Conservation (phyloP, 192 early-diverging fungal genomes). For the Gigaspora rosea region DNA sequence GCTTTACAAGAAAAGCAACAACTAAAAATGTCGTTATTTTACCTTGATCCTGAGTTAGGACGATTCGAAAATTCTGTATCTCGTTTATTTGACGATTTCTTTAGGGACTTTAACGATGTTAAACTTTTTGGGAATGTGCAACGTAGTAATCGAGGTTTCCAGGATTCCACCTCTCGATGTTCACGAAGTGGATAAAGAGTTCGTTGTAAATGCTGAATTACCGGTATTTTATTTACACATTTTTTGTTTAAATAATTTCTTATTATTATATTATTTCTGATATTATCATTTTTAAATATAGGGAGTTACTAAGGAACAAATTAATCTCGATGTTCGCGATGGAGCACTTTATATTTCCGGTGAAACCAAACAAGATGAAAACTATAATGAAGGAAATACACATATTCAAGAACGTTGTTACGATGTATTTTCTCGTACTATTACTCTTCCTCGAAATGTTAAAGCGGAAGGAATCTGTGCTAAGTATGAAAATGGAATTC, state of each 20-base stretch:
- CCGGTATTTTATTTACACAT: too few species aligned
- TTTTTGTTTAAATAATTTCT: too few species aligned
- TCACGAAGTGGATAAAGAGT: constrained; percentile 5
- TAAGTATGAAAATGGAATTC: too few species aligned
- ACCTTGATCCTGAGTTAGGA: not conserved
- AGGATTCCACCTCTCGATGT: constrained; percentile 2
- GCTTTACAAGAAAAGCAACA: not conserved
- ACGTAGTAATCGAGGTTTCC: too few species aligned
- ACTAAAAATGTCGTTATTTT: not conserved
- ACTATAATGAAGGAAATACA: too few species aligned
- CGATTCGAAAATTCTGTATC: not conserved
- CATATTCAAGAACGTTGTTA: constrained; percentile 54
- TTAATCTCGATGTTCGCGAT: constrained; percentile 52
- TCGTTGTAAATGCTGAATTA: not conserved
- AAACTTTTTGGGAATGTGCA: not conserved
- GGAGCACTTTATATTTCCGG: constrained; percentile 51
- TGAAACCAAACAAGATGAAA: constrained; percentile 41
- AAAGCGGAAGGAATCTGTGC: too few species aligned
- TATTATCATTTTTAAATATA: too few species aligned
- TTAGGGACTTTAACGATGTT: not conserved
- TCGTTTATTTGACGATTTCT: constrained; percentile 8
- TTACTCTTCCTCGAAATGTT: too few species aligned
- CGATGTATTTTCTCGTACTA: too few species aligned
- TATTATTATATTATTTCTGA: too few species aligned
- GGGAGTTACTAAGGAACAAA: constrained; percentile 57